Conservation (phyloP, 805 yeast genomes). For the Komagataella kurtzmanii region DNA sequence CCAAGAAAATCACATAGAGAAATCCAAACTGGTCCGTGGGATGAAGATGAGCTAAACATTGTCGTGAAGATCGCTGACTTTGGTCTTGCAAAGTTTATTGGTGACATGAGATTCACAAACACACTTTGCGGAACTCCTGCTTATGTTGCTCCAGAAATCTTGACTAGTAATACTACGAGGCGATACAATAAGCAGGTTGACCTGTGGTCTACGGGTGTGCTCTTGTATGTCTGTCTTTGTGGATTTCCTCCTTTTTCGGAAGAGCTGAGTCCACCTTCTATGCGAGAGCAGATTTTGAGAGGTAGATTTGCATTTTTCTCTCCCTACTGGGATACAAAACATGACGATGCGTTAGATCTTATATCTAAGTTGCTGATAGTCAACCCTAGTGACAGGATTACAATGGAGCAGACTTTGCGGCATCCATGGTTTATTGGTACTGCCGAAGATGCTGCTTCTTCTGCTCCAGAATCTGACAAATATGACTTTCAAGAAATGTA, state of each 20-base stretch:
- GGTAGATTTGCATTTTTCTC: conserved; percentile 65
- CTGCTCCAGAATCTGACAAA: background rate
- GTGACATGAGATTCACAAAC: conserved; percentile 60
- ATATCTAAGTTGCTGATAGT: conserved; percentile 48
- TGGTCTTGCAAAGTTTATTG: conserved; percentile 60
- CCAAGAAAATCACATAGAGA: conserved; percentile 9
- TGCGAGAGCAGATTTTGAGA: conserved; percentile 58
- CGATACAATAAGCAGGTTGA: conserved; percentile 63
- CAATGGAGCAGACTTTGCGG: conserved; percentile 21
- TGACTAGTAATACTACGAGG: conserved; percentile 33
- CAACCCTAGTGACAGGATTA: conserved; percentile 29
- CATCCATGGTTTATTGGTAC: conserved; percentile 31
- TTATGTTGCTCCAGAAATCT: conserved; percentile 74
- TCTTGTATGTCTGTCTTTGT: conserved; percentile 64
- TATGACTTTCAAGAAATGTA: conserved; percentile 1
- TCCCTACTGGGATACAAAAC: conserved; percentile 68
- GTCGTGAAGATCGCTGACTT: conserved; percentile 71
- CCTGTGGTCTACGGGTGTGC: conserved; percentile 74
- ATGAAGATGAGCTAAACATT: conserved; percentile 43
- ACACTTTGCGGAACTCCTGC: conserved; percentile 83
- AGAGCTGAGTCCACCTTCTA: conserved; percentile 65
- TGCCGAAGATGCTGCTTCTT: background rate
- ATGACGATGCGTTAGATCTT: conserved; percentile 51
- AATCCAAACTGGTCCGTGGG: conserved; percentile 37
- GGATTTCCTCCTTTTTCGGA: conserved; percentile 84